These are phyloP conservation scores for Euphrasia confusa DNA, from an alignment of 257 asterid species.

Conservation along the genomic window DNA sequence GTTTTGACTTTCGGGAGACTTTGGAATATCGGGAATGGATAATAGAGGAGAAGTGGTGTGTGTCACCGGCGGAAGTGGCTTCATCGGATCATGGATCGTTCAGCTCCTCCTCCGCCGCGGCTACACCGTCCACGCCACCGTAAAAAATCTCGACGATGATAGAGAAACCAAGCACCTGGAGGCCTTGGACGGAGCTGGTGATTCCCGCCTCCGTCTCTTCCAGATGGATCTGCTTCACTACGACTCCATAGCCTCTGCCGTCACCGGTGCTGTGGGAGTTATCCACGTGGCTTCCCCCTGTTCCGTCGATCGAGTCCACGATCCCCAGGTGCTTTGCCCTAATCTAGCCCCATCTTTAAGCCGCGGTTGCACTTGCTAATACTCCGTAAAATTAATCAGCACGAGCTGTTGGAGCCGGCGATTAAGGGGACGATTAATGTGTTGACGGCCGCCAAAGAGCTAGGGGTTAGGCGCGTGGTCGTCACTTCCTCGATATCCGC, in stretches of 20 bases:
- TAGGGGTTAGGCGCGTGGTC: slow-evolving; percentile 82
- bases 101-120: slow-evolving; percentile 77
- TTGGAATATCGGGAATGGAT: background rate
- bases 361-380: background rate
- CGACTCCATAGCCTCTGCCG: slow-evolving; percentile 48
- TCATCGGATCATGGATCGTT: slow-evolving; percentile 59
- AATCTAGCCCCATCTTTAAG: background rate
- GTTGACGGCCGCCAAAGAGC: slow-evolving; percentile 80
- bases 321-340: slow-evolving; percentile 50
- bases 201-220: slow-evolving; percentile 28
- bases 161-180: slow-evolving; percentile 67
- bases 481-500: slow-evolving; percentile 80
- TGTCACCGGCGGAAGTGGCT: slow-evolving; percentile 14
- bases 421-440: slow-evolving; percentile 77
- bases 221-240: slow-evolving; percentile 62
- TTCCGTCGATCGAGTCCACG: slow-evolving; percentile 41
- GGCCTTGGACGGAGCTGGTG: slow-evolving; percentile 57
- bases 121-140: slow-evolving; percentile 89
- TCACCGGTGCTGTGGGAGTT: slow-evolving; percentile 51
- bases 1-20: no score
- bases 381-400: slow-evolving; percentile 27
- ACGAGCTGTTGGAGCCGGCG: slow-evolving; percentile 75
- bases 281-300: slow-evolving; percentile 69
- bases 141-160: slow-evolving; percentile 51
- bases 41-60: slow-evolving; percentile 31